A percentile compares a stretch with the other conserved stretches of the same genome.
Evolutionary conservation across 2,329 filamentous ascomycete species (phyloP).

Genomic region (Plectosphaerella sp.): DNA sequence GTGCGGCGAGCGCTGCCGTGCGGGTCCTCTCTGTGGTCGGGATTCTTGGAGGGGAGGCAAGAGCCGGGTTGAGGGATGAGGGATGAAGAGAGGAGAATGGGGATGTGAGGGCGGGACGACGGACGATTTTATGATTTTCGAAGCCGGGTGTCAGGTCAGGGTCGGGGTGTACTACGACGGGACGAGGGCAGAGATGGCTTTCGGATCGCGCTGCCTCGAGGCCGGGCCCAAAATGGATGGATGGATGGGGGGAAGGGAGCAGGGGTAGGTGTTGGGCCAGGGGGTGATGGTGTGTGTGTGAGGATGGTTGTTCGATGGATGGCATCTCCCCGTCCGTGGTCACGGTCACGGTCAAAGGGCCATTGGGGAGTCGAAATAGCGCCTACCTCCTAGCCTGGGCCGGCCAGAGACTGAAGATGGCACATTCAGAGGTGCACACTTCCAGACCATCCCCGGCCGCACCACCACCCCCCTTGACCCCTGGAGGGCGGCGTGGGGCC

Average conservation of each 20-base stretch:
- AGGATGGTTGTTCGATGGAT: background rate
- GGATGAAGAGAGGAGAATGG: slow-evolving; percentile 7
- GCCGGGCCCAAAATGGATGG: slow-evolving; percentile 3
- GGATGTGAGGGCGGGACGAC: slow-evolving; percentile 7
- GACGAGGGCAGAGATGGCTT: background rate
- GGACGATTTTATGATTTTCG: slow-evolving; percentile 13
- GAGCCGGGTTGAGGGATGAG: slow-evolving; percentile 7
- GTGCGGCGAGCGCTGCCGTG: slow-evolving; percentile 7
- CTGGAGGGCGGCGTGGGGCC: background rate
- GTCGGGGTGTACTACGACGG: too few relatives aligned
- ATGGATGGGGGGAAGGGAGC: slow-evolving; percentile 3
- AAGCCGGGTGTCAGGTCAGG: background rate
- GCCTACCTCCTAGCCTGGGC: slow-evolving; percentile 4
- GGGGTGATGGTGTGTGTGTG: background rate
- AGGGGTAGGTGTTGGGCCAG: background rate
- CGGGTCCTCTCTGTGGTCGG: slow-evolving; percentile 1
- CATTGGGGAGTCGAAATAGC: slow-evolving; percentile 8
- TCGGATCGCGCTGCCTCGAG: slow-evolving; percentile 3
- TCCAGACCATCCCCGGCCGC: background rate
- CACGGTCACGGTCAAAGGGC: slow-evolving; percentile 4
- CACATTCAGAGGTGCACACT: background rate
- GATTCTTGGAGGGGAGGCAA: slow-evolving; percentile 1
- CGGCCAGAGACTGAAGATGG: background rate
- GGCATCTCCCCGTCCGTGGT: background rate
- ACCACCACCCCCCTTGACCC: background rate